A percentile compares a stretch with the other conserved stretches of the same genome.
phyloP scores from a whole-genome alignment of 805 yeast genomes.

The Yamadazyma kitorensis region DNA sequence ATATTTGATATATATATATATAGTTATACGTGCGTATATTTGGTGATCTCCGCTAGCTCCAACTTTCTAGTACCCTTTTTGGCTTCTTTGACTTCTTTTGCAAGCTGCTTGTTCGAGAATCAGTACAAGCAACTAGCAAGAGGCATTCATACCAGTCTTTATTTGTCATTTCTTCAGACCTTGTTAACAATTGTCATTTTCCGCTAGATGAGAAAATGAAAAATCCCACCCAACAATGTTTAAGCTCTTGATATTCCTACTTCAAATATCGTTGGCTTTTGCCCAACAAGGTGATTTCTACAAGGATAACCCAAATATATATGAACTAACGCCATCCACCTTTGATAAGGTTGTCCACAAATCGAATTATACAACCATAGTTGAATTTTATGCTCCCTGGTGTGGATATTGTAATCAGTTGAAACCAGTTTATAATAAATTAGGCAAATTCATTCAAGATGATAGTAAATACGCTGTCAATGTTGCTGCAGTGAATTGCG shows the following conservation, averaged over 20 bases:
- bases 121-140: too few species aligned
- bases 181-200: too few species aligned
- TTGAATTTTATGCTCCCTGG: constrained; percentile 97
- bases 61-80: too few species aligned
- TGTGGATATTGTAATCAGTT: constrained; percentile 89
- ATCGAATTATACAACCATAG: constrained; percentile 76
- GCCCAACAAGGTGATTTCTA: constrained; percentile 22
- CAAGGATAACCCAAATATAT: constrained; percentile 40
- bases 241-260: constrained; percentile 2
- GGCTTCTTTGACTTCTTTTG: too few species aligned
- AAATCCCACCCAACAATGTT: too few species aligned
- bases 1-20: constrained; percentile 21
- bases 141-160: too few species aligned
- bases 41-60: background rate
- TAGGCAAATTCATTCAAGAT: constrained; percentile 57
- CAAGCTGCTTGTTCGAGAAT: too few species aligned
- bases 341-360: constrained; percentile 65
- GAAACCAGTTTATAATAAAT: constrained; percentile 59
- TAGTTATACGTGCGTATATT: background rate
- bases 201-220: too few species aligned
- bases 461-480: constrained; percentile 47
- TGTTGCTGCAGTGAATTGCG: constrained; percentile 87
- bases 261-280: constrained; percentile 3
- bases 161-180: too few species aligned
- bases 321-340: constrained; percentile 53